These are phyloP conservation scores for Phaeodactylum tricornutum DNA, from an alignment of 108 stramenopile genomes.

Conservation along the genomic window DNA sequence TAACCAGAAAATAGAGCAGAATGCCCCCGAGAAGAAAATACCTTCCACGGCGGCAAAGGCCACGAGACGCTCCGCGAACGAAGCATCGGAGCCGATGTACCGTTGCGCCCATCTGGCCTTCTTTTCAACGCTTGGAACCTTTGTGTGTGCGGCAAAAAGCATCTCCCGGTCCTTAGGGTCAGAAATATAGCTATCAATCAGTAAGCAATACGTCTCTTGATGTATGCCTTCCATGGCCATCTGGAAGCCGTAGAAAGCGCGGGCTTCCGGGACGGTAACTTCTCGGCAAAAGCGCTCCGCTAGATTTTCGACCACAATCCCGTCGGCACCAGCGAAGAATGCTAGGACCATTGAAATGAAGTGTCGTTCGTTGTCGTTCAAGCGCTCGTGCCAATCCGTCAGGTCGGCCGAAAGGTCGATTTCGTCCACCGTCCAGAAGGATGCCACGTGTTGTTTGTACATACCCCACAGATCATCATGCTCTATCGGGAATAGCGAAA, in stretches of 20 bases:
- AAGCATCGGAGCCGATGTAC: slow-evolving; percentile 60
- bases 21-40: slow-evolving; percentile 88
- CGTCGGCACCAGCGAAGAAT: slow-evolving; percentile 87
- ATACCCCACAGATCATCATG: slow-evolving; percentile 88
- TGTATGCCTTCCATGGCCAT: slow-evolving; percentile 91
- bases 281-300: slow-evolving; percentile 78
- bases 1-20: slow-evolving; percentile 87
- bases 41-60: slow-evolving; percentile 92
- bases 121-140: slow-evolving; percentile 66
- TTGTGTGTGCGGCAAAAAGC: slow-evolving; percentile 61
- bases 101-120: slow-evolving; percentile 83
- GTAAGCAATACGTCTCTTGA: slow-evolving; percentile 78
- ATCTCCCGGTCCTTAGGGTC: slow-evolving; percentile 54
- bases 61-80: slow-evolving; percentile 77
- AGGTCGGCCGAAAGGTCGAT: slow-evolving; percentile 90
- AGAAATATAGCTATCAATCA: slow-evolving; percentile 85
- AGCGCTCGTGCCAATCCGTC: slow-evolving; percentile 81
- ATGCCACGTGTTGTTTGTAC: slow-evolving; percentile 97
- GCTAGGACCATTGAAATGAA: slow-evolving; percentile 78
- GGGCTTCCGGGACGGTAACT: slow-evolving; percentile 79
- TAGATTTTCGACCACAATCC: slow-evolving; percentile 85
- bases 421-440: slow-evolving; percentile 98
- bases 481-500: slow-evolving; percentile 86
- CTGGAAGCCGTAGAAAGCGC: slow-evolving; percentile 92
- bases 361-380: slow-evolving; percentile 78